Base-by-base conservation (phyloP, 805 yeast genomes). In the Suhomyces sp. region DNA sequence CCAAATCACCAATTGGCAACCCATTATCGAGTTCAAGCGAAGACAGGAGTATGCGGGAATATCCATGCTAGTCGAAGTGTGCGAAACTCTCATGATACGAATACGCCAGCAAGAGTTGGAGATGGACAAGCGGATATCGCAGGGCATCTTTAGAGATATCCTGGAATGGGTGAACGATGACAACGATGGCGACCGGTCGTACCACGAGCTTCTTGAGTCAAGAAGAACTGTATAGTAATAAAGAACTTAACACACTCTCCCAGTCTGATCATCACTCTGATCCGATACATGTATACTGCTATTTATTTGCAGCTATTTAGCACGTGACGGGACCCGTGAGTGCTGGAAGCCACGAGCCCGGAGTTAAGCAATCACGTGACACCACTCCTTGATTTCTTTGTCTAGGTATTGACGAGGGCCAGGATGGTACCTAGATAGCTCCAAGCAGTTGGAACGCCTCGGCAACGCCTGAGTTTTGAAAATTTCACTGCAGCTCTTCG, bases 1-100 rank as follows among this genome's bases (percentile, higher is more conserved):
- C 1, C 77, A 77, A 9, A 68, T 91, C 42, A 80, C 83, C 2
- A 76, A 86, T 52, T 73, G 87, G 67, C 75, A 71, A 46, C 86
- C 92, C 1, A 67, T 91, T 2, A 85, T 88, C n/a, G 79, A 79
- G 56, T 90, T 84, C 74, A 87, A 85, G 64, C 68, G 81, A 50
- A 68, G 81, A 55, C 85, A 79, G 59, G 73, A 72, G 50, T 59
- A 64, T 35, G 64, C 69, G 36, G 79, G 78, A 2, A 70, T 78
- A 15, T 74, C 82, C 2, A 77, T 91, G 5, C 66, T 90, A 40
- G 77, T 91, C 33, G 97, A 90, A 67, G 85, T 90, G 22, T 90
- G 97, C 67, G 96, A 89, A 61, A 67, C 74, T 2, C 71, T 90
- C 46, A 86, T 86, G 61, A 64, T 71, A 17, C 73, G 85, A 53